These are phyloP conservation scores for Vicia faba DNA, from an alignment of 306 rosid species.

Conservation along the genomic window DNA sequence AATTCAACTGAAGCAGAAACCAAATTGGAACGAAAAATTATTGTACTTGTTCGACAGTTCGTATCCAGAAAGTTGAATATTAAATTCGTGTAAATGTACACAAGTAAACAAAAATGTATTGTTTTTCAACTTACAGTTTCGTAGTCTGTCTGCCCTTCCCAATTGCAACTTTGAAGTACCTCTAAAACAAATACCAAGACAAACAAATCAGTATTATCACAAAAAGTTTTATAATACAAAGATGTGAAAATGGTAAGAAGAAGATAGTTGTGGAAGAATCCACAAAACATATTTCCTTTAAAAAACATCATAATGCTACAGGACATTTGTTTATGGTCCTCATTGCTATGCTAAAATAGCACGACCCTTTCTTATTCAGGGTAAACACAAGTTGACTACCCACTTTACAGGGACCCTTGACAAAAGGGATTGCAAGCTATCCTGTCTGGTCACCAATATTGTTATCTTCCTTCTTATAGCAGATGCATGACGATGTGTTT, in stretches of 20 bases:
- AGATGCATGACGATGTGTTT: conserved; percentile 85
- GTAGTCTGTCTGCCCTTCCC: too few species aligned
- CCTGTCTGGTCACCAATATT: conserved; percentile 93
- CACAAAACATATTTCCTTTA: conserved; percentile 6
- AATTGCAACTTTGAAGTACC: too few species aligned
- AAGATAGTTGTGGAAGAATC: conserved; percentile 13
- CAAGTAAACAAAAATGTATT: too few species aligned
- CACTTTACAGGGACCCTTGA: conserved; percentile 83
- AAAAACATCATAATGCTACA: conserved; percentile 11
- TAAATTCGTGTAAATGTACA: too few species aligned
- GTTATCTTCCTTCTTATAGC: conserved; percentile 95
- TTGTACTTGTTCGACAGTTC: too few species aligned
- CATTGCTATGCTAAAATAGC: conserved; percentile 6
- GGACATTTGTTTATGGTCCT: conserved; percentile 19
- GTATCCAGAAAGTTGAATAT: too few species aligned
- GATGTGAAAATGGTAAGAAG: not conserved
- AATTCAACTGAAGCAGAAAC: too few species aligned
- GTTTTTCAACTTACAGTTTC: too few species aligned
- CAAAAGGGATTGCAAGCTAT: conserved; percentile 82
- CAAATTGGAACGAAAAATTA: too few species aligned
- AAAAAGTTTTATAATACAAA: not conserved
- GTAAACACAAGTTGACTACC: conserved; percentile 42
- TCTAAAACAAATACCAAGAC: too few species aligned
- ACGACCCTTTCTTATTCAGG: conserved; percentile 19
- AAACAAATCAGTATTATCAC: conserved; percentile 23